A percentile compares a stretch with the other conserved stretches of the same genome.
Evolutionary conservation across 345 rosid genomes (phyloP).

Genomic region (Citrus hindsii): DNA sequence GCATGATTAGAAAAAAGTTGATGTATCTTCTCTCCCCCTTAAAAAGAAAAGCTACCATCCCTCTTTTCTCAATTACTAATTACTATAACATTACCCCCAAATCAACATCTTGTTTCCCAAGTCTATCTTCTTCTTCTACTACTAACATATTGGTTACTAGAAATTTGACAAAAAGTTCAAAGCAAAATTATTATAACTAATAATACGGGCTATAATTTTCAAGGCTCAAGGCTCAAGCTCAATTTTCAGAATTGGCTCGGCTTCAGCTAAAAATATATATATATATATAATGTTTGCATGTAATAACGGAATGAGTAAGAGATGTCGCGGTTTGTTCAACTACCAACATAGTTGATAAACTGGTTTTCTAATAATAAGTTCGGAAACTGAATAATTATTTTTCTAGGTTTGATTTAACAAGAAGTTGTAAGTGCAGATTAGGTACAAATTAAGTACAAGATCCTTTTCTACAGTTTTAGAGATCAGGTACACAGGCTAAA

Average conservation of each 20-base stretch:
- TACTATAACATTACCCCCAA: constrained; percentile 1
- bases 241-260: neutral
- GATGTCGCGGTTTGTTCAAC: neutral
- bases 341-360: neutral
- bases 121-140: constrained; percentile 16
- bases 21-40: constrained; percentile 40
- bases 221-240: neutral
- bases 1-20: constrained; percentile 83
- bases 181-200: neutral
- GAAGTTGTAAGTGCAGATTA: neutral
- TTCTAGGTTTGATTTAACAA: neutral
- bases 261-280: neutral
- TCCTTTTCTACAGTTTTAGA: neutral
- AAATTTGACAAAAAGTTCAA: neutral
- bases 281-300: neutral
- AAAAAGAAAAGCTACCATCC: constrained; percentile 25
- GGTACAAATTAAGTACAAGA: neutral
- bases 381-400: neutral
- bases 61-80: constrained; percentile 11
- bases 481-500: no score
- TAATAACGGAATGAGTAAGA: neutral
- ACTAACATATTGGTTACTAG: constrained; percentile 13
- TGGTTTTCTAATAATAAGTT: neutral
- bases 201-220: neutral
- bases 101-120: constrained; percentile 34